Conservation (phyloP, 1,284 basidiomycete species). For the Marasmius sp. region DNA sequence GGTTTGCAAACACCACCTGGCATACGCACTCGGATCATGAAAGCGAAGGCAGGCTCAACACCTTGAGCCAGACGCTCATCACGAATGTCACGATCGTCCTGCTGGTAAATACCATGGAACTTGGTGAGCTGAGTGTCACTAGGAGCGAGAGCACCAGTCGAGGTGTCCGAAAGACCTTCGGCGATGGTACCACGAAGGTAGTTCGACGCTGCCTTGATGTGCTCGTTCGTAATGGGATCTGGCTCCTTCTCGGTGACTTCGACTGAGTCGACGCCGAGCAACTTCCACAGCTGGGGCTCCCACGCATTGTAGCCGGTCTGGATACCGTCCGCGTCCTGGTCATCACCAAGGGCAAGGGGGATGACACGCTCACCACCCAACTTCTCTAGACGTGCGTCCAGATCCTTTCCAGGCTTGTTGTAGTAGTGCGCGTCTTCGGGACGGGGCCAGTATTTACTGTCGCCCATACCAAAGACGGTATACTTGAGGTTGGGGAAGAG, state of each 20-base stretch:
- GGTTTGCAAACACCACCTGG: slow-evolving; percentile 94
- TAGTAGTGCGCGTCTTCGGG: slow-evolving; percentile 96
- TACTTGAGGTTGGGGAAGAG: slow-evolving; percentile 67
- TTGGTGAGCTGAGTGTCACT: slow-evolving; percentile 96
- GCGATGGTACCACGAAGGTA: slow-evolving; percentile 95
- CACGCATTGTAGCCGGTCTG: slow-evolving; percentile 96
- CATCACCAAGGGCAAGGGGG: slow-evolving; percentile 87
- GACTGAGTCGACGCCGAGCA: slow-evolving; percentile 87
- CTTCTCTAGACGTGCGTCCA: slow-evolving; percentile 75
- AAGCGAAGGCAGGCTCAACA: slow-evolving; percentile 93
- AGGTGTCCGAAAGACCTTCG: slow-evolving; percentile 86
- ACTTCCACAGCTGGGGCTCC: slow-evolving; percentile 94
- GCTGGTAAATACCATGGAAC: slow-evolving; percentile 98
- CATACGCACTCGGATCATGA: slow-evolving; percentile 98
- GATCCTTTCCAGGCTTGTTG: slow-evolving; percentile 95
- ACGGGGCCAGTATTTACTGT: slow-evolving; percentile 99
- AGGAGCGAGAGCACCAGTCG: slow-evolving; percentile 87
- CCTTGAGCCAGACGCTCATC: slow-evolving; percentile 94
- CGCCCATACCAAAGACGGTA: slow-evolving; percentile 93
- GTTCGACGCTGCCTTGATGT: slow-evolving; percentile 97
- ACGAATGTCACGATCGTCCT: slow-evolving; percentile 97
- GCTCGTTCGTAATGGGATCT: slow-evolving; percentile 98
- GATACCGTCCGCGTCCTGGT: slow-evolving; percentile 95
- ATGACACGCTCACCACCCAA: slow-evolving; percentile 77
- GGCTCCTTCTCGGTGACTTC: slow-evolving; percentile 93